Evolutionary conservation across 768 basidiomycete genomes (phyloP).

Genomic region (Auriculariales sp.): DNA sequence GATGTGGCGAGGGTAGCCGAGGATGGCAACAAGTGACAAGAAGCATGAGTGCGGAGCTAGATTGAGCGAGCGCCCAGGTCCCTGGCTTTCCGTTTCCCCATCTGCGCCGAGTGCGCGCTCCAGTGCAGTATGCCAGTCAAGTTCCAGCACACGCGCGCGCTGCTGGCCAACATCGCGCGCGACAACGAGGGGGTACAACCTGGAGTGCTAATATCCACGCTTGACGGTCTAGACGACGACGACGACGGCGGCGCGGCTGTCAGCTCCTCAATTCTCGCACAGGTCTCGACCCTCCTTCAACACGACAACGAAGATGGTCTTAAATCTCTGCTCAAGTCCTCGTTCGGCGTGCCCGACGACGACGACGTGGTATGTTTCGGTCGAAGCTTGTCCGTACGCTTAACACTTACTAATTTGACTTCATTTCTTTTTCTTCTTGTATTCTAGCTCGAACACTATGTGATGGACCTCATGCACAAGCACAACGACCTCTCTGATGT

Average conservation of each 20-base stretch:
- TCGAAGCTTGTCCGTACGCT: constrained; percentile 4
- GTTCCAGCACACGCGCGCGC: constrained; percentile 75
- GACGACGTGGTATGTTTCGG: constrained; percentile 38
- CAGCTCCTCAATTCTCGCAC: constrained; percentile 46
- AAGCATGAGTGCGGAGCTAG: too few species aligned
- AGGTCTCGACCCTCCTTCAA: constrained; percentile 55
- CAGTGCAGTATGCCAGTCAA: constrained; percentile 13
- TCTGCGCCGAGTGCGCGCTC: neutral
- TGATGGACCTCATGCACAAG: constrained; percentile 92
- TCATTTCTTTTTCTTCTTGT: neutral
- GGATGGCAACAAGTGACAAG: too few species aligned
- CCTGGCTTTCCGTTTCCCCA: too few species aligned
- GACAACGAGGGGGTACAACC: constrained; percentile 50
- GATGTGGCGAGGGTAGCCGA: too few species aligned
- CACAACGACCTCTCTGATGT: constrained; percentile 74
- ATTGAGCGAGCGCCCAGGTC: too few species aligned
- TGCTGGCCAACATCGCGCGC: constrained; percentile 58
- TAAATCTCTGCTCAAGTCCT: constrained; percentile 56
- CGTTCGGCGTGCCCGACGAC: constrained; percentile 42
- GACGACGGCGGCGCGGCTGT: constrained; percentile 38
- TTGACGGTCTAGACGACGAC: constrained; percentile 28
- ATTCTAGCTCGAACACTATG: constrained; percentile 76
- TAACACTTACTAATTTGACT: neutral
- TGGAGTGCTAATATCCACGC: constrained; percentile 26
- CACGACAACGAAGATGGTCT: constrained; percentile 82